Percentiles rank a stretch among this genome's conserved stretches.
Conservation (phyloP, 345 rosid genomes). For the Boechera divaricarpa region DNA sequence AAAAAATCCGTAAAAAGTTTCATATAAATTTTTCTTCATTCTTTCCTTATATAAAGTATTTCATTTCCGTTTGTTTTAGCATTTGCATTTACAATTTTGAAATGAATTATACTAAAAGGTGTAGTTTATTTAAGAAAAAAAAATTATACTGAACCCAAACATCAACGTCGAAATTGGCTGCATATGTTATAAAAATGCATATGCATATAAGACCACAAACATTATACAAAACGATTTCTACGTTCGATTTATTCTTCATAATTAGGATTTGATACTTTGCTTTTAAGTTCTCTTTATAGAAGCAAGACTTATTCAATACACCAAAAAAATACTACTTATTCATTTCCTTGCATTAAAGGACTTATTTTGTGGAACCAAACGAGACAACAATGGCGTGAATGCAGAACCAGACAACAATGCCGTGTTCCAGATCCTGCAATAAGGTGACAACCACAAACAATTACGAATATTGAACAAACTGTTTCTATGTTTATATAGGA, state of each 20-base stretch:
- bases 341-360: slow-evolving; percentile 28
- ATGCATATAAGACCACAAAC: neutral
- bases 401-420: slow-evolving; percentile 23
- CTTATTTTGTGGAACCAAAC: slow-evolving; percentile 37
- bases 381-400: slow-evolving; percentile 38
- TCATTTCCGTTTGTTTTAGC: neutral
- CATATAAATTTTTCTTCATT: no score
- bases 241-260: neutral
- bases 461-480: neutral
- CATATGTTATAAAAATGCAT: slow-evolving; percentile 4
- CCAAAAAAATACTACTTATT: neutral
- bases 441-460: slow-evolving; percentile 30
- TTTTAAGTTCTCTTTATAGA: neutral
- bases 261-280: neutral
- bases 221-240: neutral
- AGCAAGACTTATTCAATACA: neutral
- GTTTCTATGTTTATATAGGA: neutral
- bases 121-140: neutral
- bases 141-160: neutral
- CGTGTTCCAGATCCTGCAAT: slow-evolving; percentile 24
- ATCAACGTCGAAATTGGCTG: neutral
- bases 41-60: no score
- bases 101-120: neutral
- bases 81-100: neutral
- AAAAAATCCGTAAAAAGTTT: no score